phyloP scores from a whole-genome alignment of 805 yeast genomes.

The Torulaspora gathmanii region DNA sequence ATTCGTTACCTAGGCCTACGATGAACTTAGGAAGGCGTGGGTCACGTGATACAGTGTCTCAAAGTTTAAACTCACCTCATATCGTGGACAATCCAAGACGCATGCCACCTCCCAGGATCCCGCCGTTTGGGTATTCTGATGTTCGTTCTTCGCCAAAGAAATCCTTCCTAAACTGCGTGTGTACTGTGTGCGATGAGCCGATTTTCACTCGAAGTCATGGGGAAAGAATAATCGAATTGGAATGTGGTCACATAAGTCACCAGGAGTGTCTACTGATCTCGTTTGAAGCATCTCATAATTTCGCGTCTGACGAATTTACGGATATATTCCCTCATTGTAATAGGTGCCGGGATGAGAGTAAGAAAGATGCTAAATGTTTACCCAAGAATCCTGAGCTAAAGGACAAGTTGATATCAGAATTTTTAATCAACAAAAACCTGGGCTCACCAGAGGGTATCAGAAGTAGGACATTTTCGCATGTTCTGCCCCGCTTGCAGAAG shows the following conservation, averaged over 20 bases:
- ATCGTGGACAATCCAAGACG: neutral
- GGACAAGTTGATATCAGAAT: conserved; percentile 29
- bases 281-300: conserved; percentile 25
- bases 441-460: neutral
- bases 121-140: conserved; percentile 17
- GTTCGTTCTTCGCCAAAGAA: conserved; percentile 17
- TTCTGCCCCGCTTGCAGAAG: neutral
- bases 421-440: conserved; percentile 16
- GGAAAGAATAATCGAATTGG: conserved; percentile 45
- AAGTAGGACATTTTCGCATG: neutral
- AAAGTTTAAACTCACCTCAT: neutral
- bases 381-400: conserved; percentile 29
- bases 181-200: conserved; percentile 48
- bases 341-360: conserved; percentile 18
- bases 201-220: conserved; percentile 42
- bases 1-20: conserved; percentile 31
- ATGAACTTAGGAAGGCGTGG: conserved; percentile 5
- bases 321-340: conserved; percentile 30
- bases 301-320: conserved; percentile 15
- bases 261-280: conserved; percentile 51
- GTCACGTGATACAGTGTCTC: neutral
- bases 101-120: conserved; percentile 14
- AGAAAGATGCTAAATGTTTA: conserved; percentile 20
- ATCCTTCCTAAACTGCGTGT: conserved; percentile 26
- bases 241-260: conserved; percentile 54